Base-by-base conservation (phyloP, 768 basidiomycete species). In the Gautieria morchelliformis region DNA sequence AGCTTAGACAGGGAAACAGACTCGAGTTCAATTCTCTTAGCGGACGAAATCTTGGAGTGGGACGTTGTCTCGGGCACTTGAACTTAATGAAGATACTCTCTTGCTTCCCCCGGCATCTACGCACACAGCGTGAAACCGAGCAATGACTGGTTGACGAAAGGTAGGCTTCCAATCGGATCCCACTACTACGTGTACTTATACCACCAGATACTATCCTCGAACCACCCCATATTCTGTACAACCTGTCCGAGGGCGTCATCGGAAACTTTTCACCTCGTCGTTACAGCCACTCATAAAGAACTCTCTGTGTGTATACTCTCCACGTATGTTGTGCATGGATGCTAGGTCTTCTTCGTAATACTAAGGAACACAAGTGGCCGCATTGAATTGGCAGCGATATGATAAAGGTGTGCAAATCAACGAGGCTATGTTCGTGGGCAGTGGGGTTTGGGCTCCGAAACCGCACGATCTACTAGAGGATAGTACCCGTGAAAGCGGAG, bases 371-470 rank as follows among this genome's bases (percentile, higher is more conserved):
- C 83, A 84, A 53, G 70, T 84, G 10, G 76, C 75, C 1, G 74
- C 76, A 35, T 67, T 84, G 44, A 84, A 84, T 60, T 83, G 82
- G 82, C 82, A 84, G 67, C 71, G 69, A 17, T 81, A 75, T 61
- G 82, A 84, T 63, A 62, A 59, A 1, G 76, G 77, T 1, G 46
- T 33, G 15, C 60, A 62, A 52, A 64, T 84, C 20, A 83, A 84
- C 62, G 83, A 82, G 64, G 83, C 74, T 0, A 74, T 85, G 75
- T 85, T 84, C 62, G 72, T 73, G 0, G 82, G 79, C 0, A 78
- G 74, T 3, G 62, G 66, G 2, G 82, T 82, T 1, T 84, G 79
- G 80, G 75, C 80, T 1, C 65, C 73, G 24, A 80, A 79, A 61
- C 81, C 82, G 0, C 59, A 61, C 9, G 41, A 58, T 24, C 52